Evolutionary conservation across 306 rosid species (phyloP), one percentile per base, ranked within the genome.

Genomic region (Crotalaria pallida): DNA sequence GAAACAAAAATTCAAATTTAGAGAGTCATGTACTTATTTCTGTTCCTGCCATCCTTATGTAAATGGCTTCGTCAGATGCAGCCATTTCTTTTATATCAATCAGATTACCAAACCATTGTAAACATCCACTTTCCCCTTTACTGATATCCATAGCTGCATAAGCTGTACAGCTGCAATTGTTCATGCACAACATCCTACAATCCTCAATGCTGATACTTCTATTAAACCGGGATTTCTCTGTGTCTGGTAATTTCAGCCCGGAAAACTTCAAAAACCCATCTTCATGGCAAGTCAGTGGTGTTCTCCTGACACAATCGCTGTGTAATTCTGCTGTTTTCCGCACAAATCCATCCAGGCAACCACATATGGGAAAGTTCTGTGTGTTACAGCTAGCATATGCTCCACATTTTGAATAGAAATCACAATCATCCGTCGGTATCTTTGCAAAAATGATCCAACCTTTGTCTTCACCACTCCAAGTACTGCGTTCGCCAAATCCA

Each of bases 11-110:
- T 27, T 29, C 27, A 12, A 21, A 13, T 3, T 29, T 58, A 29
- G 24, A 72, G 40, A 45, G n/a, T n/a, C n/a, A n/a, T n/a, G n/a
- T 74, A 76, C 80, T 60, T 58, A 57, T 2, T 22, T 57, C 62
- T 45, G 62, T n/a, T 16, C 18, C 17, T 22, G 79, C 81, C 75
- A 85, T 13, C 58, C 79, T 76, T 44, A 88, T 50, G 65, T 72
- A 84, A 24, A 88, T 15, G 63, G 81, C 83, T 68, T 86, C 84
- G 15, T 74, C 81, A 31, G 81, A 77, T 4, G 12, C 82, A 0
- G 84, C 26, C 21, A 76, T 10, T 17, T 51, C 66, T 67, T 62
- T 86, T 10, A 84, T 23, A 62, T 88, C 84, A 26, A 53, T 31
- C 3, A 88, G 72, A 7, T 79, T 60, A 8, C 40, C 64, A 22